Percentiles rank a stretch among this genome's conserved stretches.
Conservation (phyloP, 805 yeast species). For the Schizosaccharomyces osmophilus region DNA sequence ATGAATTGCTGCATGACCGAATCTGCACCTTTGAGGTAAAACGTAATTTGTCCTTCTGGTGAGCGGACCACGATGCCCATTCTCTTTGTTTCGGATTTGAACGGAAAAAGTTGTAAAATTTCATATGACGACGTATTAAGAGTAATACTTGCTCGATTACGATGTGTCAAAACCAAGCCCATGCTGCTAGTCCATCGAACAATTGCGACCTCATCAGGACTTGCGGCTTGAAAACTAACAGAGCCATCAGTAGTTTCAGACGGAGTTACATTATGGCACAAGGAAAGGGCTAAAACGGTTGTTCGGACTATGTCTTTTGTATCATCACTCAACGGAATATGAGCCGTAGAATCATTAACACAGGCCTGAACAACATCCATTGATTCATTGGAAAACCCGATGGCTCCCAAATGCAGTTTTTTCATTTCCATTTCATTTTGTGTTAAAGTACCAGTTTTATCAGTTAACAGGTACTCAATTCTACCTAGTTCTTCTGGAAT, state of each 20-base stretch:
- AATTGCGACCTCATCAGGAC: constrained; percentile 95
- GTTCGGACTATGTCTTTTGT: constrained; percentile 39
- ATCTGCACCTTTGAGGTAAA: constrained; percentile 87
- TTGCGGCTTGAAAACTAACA: constrained; percentile 79
- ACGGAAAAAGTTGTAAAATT: constrained; percentile 70
- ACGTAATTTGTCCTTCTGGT: constrained; percentile 26
- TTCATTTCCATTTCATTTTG: constrained; percentile 95
- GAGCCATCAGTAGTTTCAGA: constrained; percentile 49
- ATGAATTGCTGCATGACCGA: constrained; percentile 75
- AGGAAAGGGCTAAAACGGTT: constrained; percentile 53
- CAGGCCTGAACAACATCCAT: constrained; percentile 67
- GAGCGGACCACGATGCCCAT: constrained; percentile 62
- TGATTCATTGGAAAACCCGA: constrained; percentile 76
- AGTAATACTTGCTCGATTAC: constrained; percentile 60
- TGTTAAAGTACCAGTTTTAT: constrained; percentile 91
- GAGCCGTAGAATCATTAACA: constrained; percentile 1
- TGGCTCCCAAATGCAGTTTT: constrained; percentile 76
- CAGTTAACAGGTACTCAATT: constrained; percentile 73
- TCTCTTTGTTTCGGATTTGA: constrained; percentile 81
- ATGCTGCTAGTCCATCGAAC: constrained; percentile 73
- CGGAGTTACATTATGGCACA: constrained; percentile 97
- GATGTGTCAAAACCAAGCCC: constrained; percentile 52
- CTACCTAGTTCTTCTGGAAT: constrained; percentile 96
- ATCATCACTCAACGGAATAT: constrained; percentile 15
- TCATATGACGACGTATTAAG: constrained; percentile 29